A percentile compares a stretch with the other conserved stretches of the same genome.
Evolutionary conservation across 2,329 filamentous ascomycete species (phyloP).

Genomic region (Sclerotinia glacialis): DNA sequence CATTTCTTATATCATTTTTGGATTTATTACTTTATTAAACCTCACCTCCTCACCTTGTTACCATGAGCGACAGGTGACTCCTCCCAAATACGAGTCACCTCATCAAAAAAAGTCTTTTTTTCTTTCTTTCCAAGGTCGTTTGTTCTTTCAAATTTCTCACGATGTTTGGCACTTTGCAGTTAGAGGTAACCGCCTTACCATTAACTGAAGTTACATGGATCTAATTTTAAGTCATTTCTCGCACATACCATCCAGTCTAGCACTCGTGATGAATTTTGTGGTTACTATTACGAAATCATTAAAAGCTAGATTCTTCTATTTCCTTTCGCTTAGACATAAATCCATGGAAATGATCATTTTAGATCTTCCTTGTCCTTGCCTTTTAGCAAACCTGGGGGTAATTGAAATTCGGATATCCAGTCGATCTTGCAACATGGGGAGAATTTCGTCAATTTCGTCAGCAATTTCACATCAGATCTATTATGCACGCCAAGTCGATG

Average conservation of each 20-base stretch:
- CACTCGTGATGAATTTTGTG: slow-evolving; percentile 20
- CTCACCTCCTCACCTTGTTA: not conserved
- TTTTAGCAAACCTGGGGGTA: slow-evolving; percentile 24
- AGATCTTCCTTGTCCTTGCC: not conserved
- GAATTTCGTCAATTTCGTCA: slow-evolving; percentile 4
- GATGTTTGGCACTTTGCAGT: slow-evolving; percentile 23
- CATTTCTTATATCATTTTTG: slow-evolving; percentile 13
- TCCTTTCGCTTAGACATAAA: not conserved
- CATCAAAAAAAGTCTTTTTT: not conserved
- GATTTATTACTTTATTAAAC: not conserved
- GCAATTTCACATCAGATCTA: slow-evolving; percentile 2
- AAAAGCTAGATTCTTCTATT: slow-evolving; percentile 6
- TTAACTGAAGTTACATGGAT: not conserved
- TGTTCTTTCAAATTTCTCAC: slow-evolving; percentile 1
- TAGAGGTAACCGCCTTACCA: slow-evolving; percentile 19
- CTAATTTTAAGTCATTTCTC: not conserved
- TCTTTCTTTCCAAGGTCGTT: not conserved
- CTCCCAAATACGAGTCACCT: slow-evolving; percentile 20
- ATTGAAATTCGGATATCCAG: slow-evolving; percentile 24
- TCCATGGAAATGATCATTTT: slow-evolving; percentile 16
- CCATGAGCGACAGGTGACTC: slow-evolving; percentile 16
- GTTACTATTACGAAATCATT: slow-evolving; percentile 20
- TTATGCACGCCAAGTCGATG: slow-evolving; percentile 7
- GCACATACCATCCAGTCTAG: not conserved
- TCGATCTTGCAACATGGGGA: slow-evolving; percentile 13